Conservation (phyloP, 306 rosid genomes). For the Prunus salicina region DNA sequence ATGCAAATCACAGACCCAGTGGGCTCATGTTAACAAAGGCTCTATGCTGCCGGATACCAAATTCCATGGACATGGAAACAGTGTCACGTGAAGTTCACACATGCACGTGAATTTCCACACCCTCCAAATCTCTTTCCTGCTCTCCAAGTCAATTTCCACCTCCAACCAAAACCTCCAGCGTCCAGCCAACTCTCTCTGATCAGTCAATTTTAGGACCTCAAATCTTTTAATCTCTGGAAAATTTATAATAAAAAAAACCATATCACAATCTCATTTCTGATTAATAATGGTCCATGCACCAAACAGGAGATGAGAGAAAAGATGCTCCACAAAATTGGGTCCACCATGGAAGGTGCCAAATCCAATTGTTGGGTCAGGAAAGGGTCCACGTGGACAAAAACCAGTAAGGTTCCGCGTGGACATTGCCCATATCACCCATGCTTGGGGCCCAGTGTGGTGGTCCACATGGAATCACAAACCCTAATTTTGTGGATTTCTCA, state of each 20-base stretch:
- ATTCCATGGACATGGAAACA: constrained; percentile 8
- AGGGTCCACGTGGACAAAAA: constrained; percentile 39
- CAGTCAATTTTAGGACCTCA: background rate
- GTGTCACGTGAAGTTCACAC: constrained; percentile 48
- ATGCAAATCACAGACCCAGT: background rate
- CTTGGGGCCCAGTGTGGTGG: background rate
- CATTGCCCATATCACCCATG: constrained; percentile 7
- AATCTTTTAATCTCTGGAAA: background rate
- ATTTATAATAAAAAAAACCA: background rate
- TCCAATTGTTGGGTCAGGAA: constrained; percentile 21
- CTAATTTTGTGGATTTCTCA: background rate
- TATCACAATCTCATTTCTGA: background rate
- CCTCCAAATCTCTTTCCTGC: constrained; percentile 1
- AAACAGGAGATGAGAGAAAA: background rate
- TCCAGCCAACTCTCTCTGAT: background rate
- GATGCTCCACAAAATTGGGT: constrained; percentile 21
- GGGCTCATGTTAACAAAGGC: too few relatives aligned
- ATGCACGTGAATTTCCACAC: constrained; percentile 24
- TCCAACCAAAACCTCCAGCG: too few relatives aligned
- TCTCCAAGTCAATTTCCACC: background rate
- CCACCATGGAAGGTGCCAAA: constrained; percentile 37
- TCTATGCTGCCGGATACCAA: background rate
- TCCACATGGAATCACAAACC: background rate
- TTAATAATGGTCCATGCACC: constrained; percentile 1
- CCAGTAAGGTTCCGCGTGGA: background rate